Conservation (phyloP, 495 filamentous ascomycete species). For the Cryomyces minteri region DNA sequence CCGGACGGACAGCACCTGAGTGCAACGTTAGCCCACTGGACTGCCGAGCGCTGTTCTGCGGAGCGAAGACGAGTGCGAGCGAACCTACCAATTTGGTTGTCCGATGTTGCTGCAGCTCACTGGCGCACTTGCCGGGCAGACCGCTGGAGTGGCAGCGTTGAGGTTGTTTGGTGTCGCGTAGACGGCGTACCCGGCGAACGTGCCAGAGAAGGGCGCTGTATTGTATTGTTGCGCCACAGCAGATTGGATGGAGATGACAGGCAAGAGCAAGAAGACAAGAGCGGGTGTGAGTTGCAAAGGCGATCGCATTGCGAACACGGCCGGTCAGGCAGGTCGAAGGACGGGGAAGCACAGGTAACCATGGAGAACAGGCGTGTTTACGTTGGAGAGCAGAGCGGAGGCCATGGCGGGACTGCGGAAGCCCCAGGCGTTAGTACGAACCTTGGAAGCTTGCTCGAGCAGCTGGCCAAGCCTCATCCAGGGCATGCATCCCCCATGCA, state of each 20-base stretch:
- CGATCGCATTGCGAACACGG: background rate
- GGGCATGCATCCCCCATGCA: too few species aligned
- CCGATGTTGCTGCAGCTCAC: background rate
- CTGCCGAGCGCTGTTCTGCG: background rate
- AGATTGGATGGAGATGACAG: background rate
- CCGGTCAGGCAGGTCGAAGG: background rate
- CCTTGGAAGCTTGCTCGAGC: too few species aligned
- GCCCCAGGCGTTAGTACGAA: too few species aligned
- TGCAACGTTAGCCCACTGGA: background rate
- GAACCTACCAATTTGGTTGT: background rate
- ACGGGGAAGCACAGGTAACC: too few species aligned
- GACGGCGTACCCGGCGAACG: background rate
- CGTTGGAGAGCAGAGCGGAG: background rate
- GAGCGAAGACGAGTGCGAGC: background rate
- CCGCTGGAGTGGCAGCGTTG: background rate
- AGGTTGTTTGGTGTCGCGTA: background rate
- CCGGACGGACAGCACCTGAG: background rate
- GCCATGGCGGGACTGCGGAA: too few species aligned
- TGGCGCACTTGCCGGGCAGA: background rate
- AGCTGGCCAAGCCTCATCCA: too few species aligned
- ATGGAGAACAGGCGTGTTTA: background rate
- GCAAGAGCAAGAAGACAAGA: background rate
- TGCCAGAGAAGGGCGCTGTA: background rate
- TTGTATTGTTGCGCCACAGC: background rate
- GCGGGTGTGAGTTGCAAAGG: background rate